Percentiles rank a stretch among this genome's conserved stretches.
Evolutionary conservation across 2,329 filamentous ascomycete genomes (phyloP).

Genomic region (Beauveria sp.): DNA sequence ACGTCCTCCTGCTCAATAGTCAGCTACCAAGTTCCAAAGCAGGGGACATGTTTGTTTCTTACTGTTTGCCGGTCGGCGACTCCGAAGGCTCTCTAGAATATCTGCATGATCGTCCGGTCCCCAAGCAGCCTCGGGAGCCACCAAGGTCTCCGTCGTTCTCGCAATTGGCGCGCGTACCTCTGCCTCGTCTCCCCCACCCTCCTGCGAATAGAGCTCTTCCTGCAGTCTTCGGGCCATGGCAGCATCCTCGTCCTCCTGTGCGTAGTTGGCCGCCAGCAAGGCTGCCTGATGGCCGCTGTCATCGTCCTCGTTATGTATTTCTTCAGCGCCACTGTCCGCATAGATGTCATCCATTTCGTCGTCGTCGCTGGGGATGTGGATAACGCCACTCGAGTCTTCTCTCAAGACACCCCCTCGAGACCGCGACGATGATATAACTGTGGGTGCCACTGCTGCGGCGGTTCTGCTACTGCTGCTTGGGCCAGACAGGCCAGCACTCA

Average conservation of each 20-base stretch:
- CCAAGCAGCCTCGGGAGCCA: slow-evolving; percentile 55
- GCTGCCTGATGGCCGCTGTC: slow-evolving; percentile 29
- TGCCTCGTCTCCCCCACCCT: slow-evolving; percentile 38
- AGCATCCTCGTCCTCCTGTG: slow-evolving; percentile 77
- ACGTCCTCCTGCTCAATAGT: slow-evolving; percentile 7
- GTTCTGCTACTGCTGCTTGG: slow-evolving; percentile 14
- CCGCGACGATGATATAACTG: slow-evolving; percentile 18
- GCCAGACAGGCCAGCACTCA: slow-evolving; percentile 23
- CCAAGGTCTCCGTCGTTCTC: slow-evolving; percentile 82
- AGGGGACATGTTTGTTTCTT: slow-evolving; percentile 14
- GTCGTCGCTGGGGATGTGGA: slow-evolving; percentile 72
- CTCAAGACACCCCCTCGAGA: slow-evolving; percentile 21
- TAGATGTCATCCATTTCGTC: slow-evolving; percentile 31
- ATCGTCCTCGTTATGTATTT: slow-evolving; percentile 31
- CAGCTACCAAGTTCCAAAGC: not conserved
- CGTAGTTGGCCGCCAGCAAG: slow-evolving; percentile 34
- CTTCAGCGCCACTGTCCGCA: slow-evolving; percentile 23
- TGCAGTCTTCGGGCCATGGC: slow-evolving; percentile 88
- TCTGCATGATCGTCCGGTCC: slow-evolving; percentile 47
- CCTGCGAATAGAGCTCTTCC: slow-evolving; percentile 73
- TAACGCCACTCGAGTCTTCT: slow-evolving; percentile 34
- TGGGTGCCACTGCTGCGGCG: slow-evolving; percentile 16
- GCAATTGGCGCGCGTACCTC: slow-evolving; percentile 84
- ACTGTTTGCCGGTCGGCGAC: slow-evolving; percentile 28
- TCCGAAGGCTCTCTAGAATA: slow-evolving; percentile 58